phyloP scores from a whole-genome alignment of 1,139 yeast species.

The Suhomyces bokatorum region DNA sequence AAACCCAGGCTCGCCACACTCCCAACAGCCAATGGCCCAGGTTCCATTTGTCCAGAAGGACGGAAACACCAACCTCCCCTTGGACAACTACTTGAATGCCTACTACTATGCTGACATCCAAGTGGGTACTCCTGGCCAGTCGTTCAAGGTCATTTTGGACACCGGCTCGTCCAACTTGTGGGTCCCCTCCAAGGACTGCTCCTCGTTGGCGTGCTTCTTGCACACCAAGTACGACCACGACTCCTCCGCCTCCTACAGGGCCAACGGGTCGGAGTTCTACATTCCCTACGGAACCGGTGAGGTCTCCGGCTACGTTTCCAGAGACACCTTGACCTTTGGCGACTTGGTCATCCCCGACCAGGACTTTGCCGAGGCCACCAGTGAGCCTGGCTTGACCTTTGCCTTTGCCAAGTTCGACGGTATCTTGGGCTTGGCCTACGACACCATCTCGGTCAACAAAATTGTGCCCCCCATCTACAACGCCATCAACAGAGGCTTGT shows the following conservation, averaged over 20 bases:
- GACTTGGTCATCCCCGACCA: conserved; percentile 82
- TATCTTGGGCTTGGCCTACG: conserved; percentile 90
- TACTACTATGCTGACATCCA: conserved; percentile 90
- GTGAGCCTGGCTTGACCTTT: conserved; percentile 95
- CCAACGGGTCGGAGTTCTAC: conserved; percentile 81
- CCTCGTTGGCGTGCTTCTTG: conserved; percentile 91
- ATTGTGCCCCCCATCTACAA: conserved; percentile 93
- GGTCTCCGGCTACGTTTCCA: conserved; percentile 86
- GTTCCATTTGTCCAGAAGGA: conserved; percentile 43
- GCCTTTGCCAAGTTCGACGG: conserved; percentile 99
- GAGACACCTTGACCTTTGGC: conserved; percentile 78
- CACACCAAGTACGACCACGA: conserved; percentile 88
- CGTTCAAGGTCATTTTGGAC: conserved; percentile 86
- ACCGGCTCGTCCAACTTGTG: conserved; percentile 96
- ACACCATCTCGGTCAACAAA: conserved; percentile 81
- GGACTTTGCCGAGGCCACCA: conserved; percentile 95
- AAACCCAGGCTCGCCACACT: conserved; percentile 26
- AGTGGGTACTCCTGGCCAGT: conserved; percentile 90
- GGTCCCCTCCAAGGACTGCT: conserved; percentile 90
- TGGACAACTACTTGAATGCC: conserved; percentile 90
- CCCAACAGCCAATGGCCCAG: conserved; percentile 26
- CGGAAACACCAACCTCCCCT: conserved; percentile 59
- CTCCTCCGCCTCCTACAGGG: conserved; percentile 73
- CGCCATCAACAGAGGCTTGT: conserved; percentile 76
- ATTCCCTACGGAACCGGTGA: conserved; percentile 93